Base-by-base conservation (phyloP, 495 filamentous ascomycete genomes). In the Lichenothelia convexa region DNA sequence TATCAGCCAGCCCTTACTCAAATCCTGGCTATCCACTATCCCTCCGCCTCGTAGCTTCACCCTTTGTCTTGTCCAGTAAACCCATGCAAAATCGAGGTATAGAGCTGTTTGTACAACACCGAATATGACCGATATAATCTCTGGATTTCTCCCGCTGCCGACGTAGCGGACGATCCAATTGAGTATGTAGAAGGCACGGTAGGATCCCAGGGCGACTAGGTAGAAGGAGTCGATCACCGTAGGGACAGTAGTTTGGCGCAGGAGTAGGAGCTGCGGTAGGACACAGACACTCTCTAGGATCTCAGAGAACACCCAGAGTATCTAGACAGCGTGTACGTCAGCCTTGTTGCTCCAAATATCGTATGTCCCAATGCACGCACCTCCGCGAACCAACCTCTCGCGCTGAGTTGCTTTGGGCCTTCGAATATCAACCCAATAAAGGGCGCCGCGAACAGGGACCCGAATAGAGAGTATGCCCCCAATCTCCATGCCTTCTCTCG, bases 201-300 rank as follows among this genome's bases (percentile, higher is more conserved):
- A 97, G 9, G 78, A 75, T 21, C 91, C 91, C 1, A 95, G 67
- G 4, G 82, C 72, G 20, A 87, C 59, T 30, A 95, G 76, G 56
- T 97, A 97, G 59, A 79, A 93, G 5, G 81, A 89, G 49, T 92
- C 82, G 57, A 97, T 86, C 24, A 93, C 89, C 8, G 91, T 95
- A 2, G 89, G 91, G 2, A 94, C 84, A 21, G 75, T 83, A 16
- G 89, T 95, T 51, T 95, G 84, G 31, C 89, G 79, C 18, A 95
- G 73, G 18, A 95, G 71, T 9, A 93, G 66, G 0, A 95, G 72
- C 48, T 97, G 89, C 0, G 91, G 91, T 12, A 95, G 68, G 8
- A 95, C 73, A 53, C 76, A 83, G 32, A 93, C 69, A 18, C 84
- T 85, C 57, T 97, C 91, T 36, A 95, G 73, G 36, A 89, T 75